Conservation (phyloP, 495 filamentous ascomycete species). For the Trichoderma virens region DNA sequence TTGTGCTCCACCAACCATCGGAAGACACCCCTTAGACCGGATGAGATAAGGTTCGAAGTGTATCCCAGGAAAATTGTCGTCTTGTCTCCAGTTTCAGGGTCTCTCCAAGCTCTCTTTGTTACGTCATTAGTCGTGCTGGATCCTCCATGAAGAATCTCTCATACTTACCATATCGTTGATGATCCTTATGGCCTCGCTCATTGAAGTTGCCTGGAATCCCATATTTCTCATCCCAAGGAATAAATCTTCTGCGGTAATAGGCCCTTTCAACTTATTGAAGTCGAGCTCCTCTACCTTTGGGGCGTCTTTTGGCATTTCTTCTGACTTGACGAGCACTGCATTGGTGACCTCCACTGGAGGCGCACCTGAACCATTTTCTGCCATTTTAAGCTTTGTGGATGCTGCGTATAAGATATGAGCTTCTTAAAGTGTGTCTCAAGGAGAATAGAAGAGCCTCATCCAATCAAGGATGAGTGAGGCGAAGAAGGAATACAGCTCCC, state of each 20-base stretch:
- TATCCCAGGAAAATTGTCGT: constrained; percentile 96
- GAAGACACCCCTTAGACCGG: constrained; percentile 82
- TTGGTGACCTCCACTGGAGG: constrained; percentile 63
- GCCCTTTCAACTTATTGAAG: constrained; percentile 69
- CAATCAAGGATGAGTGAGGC: not conserved
- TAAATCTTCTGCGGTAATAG: constrained; percentile 79
- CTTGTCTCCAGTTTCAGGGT: constrained; percentile 61
- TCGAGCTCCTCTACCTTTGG: constrained; percentile 78
- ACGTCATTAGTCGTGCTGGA: not conserved
- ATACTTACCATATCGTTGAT: constrained; percentile 85
- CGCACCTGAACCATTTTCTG: constrained; percentile 23
- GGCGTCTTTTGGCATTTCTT: constrained; percentile 65
- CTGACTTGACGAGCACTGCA: constrained; percentile 84
- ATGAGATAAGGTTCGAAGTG: constrained; percentile 94
- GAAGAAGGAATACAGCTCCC: not conserved
- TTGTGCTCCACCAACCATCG: constrained; percentile 87
- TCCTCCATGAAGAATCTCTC: not conserved
- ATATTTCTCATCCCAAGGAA: constrained; percentile 73
- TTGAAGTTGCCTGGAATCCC: constrained; percentile 86
- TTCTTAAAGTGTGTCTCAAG: not conserved
- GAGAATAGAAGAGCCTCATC: not conserved
- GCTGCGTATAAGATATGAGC: not conserved
- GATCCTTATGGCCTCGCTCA: constrained; percentile 76
- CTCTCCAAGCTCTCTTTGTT: constrained; percentile 59
- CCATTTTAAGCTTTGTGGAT: not conserved